These are phyloP conservation scores for Carex arenaria DNA, from an alignment of 202 grass and related monocot species.

Conservation along the genomic window DNA sequence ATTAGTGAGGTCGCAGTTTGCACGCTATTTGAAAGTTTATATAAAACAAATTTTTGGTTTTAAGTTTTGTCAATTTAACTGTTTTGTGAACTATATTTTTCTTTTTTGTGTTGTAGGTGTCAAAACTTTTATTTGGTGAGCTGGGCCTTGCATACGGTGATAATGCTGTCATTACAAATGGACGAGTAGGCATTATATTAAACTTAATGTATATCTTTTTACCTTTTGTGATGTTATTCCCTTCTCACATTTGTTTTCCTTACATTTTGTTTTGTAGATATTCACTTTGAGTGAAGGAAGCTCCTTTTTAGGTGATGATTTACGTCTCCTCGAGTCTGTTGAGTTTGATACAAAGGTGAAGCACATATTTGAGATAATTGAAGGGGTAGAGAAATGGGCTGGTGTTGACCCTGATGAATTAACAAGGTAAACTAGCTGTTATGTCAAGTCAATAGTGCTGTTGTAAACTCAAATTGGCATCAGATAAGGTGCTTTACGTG, in stretches of 20 bases:
- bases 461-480: constrained; percentile 1
- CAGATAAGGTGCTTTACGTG: neutral
- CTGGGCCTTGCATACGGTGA: constrained; percentile 69
- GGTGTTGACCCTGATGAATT: constrained; percentile 80
- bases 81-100: constrained; percentile 19
- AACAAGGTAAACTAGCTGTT: constrained; percentile 59
- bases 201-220: neutral
- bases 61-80: constrained; percentile 9
- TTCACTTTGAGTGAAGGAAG: constrained; percentile 63
- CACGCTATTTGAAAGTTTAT: neutral
- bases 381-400: constrained; percentile 57
- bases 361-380: constrained; percentile 85
- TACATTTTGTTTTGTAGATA: constrained; percentile 45
- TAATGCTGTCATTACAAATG: constrained; percentile 98
- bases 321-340: constrained; percentile 79
- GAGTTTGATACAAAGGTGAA: constrained; percentile 77
- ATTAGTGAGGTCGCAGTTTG: neutral
- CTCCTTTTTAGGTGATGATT: constrained; percentile 80
- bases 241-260: constrained; percentile 4
- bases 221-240: neutral
- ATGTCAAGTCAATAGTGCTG: neutral
- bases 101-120: constrained; percentile 49
- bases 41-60: neutral
- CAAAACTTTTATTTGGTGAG: constrained; percentile 56
- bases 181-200: constrained; percentile 60